Percentiles rank a stretch among this genome's conserved stretches.
phyloP scores from a whole-genome alignment of 2,329 filamentous ascomycete species.

The Leptographium wingfieldii region DNA sequence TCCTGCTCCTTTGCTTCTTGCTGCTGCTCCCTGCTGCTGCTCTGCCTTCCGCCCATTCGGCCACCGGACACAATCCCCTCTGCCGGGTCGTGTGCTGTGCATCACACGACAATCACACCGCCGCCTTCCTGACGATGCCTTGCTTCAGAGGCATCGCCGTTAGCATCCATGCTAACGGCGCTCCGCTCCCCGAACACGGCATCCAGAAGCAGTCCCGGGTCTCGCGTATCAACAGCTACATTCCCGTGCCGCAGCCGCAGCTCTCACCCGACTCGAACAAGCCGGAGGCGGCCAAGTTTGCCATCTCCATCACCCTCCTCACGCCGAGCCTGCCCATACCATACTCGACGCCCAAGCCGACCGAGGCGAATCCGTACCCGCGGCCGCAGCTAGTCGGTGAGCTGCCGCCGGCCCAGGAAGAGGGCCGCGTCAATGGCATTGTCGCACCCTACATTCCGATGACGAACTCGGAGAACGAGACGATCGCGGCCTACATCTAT shows the following conservation, averaged over 20 bases:
- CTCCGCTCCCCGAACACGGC: slow-evolving; percentile 83
- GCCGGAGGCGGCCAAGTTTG: slow-evolving; percentile 89
- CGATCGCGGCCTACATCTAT: slow-evolving; percentile 93
- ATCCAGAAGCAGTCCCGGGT: slow-evolving; percentile 87
- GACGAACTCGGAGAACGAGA: slow-evolving; percentile 89
- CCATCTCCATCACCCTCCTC: slow-evolving; percentile 92
- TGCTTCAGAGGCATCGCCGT: slow-evolving; percentile 99
- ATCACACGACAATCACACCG: background rate
- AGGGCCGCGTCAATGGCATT: slow-evolving; percentile 35
- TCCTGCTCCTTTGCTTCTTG: background rate
- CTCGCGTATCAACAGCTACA: slow-evolving; percentile 92
- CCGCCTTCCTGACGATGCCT: slow-evolving; percentile 43
- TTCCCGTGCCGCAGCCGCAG: slow-evolving; percentile 83
- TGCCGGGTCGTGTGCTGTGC: background rate
- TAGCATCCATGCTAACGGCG: slow-evolving; percentile 73
- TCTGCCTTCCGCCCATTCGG: background rate
- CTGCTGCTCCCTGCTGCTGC: background rate
- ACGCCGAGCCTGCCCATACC: slow-evolving; percentile 81
- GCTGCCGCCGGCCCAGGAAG: slow-evolving; percentile 32
- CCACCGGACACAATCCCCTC: background rate
- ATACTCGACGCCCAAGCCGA: slow-evolving; percentile 79
- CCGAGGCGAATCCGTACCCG: slow-evolving; percentile 63
- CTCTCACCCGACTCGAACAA: slow-evolving; percentile 58
- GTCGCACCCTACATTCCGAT: slow-evolving; percentile 82
- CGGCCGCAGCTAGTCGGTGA: slow-evolving; percentile 45